phyloP scores from a whole-genome alignment of 495 filamentous ascomycete species.

The Xylaria longipes region DNA sequence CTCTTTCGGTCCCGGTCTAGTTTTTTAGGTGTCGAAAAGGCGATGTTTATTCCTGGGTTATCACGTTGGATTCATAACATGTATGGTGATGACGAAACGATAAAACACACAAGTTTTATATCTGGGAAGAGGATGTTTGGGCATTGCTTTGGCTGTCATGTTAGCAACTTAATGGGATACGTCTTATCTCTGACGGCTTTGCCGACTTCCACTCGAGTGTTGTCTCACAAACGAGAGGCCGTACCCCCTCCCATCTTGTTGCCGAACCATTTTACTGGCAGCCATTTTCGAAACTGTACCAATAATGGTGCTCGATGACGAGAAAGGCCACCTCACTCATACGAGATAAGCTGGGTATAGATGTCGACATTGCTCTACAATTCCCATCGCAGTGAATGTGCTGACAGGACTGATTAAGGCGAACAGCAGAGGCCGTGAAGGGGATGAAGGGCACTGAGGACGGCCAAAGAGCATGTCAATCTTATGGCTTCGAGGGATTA shows the following conservation, averaged over 20 bases:
- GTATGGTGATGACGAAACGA: not conserved
- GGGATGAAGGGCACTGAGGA: not conserved
- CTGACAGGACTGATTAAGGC: not conserved
- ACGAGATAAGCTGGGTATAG: not conserved
- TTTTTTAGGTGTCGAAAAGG: not conserved
- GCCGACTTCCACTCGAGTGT: not conserved
- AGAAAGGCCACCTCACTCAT: not conserved
- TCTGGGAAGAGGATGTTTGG: not conserved
- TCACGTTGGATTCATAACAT: not conserved
- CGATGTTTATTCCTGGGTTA: not conserved
- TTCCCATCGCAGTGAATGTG: not conserved
- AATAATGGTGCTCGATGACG: not conserved
- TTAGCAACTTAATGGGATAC: conserved; percentile 11
- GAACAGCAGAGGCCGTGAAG: not conserved
- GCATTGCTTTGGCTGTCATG: not conserved
- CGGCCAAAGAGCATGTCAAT: not conserved
- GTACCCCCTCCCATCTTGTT: not conserved
- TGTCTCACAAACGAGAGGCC: not conserved
- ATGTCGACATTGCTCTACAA: not conserved
- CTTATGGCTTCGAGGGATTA: not conserved
- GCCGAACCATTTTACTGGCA: not conserved
- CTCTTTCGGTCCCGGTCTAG: not conserved
- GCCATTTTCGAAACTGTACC: not conserved
- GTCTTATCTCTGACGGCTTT: not conserved
- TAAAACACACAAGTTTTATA: not conserved